These are phyloP conservation scores for Cytospora paraplurivora DNA, from an alignment of 2,329 filamentous ascomycete genomes.

Conservation along the genomic window DNA sequence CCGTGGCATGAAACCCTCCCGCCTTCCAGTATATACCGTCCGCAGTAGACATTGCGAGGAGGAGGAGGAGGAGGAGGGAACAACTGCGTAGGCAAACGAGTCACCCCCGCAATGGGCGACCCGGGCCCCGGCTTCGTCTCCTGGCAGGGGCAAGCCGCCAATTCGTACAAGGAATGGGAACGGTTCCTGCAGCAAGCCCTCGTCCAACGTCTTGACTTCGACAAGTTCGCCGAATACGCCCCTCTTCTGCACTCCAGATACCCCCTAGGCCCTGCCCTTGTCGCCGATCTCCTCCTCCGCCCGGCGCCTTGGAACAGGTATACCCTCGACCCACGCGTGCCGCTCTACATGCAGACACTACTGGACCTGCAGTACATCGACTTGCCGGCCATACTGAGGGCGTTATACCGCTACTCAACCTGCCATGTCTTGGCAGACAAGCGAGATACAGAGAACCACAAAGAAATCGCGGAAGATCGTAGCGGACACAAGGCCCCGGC, in stretches of 20 bases:
- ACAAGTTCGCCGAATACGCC: conserved; percentile 56
- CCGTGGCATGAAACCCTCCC: conserved; percentile 12
- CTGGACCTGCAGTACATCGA: conserved; percentile 54
- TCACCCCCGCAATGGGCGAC: conserved; percentile 19
- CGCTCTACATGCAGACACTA: conserved; percentile 61
- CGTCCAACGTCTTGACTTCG: conserved; percentile 52
- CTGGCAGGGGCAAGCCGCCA: conserved; percentile 18
- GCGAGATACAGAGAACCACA: conserved; percentile 17
- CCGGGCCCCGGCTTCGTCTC: conserved; percentile 14
- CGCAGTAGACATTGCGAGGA: background rate
- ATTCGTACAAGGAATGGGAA: conserved; percentile 47
- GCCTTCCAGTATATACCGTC: background rate
- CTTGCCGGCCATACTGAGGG: conserved; percentile 55
- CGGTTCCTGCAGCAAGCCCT: conserved; percentile 56
- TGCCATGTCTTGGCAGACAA: conserved; percentile 43
- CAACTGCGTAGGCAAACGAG: background rate
- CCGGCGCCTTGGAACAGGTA: conserved; percentile 52
- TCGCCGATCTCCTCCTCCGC: conserved; percentile 62
- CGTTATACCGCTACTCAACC: conserved; percentile 60
- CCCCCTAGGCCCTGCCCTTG: conserved; percentile 51
- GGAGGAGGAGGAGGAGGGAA: background rate
- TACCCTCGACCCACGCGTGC: conserved; percentile 60
- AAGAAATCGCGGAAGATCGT: conserved; percentile 26
- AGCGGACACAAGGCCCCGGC: conserved; percentile 9
- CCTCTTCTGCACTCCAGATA: conserved; percentile 52